Percentiles rank a stretch among this genome's conserved stretches.
These are phyloP conservation scores for Cryptococcus floricola DNA, from an alignment of 1,284 basidiomycete genomes.

Conservation along the genomic window DNA sequence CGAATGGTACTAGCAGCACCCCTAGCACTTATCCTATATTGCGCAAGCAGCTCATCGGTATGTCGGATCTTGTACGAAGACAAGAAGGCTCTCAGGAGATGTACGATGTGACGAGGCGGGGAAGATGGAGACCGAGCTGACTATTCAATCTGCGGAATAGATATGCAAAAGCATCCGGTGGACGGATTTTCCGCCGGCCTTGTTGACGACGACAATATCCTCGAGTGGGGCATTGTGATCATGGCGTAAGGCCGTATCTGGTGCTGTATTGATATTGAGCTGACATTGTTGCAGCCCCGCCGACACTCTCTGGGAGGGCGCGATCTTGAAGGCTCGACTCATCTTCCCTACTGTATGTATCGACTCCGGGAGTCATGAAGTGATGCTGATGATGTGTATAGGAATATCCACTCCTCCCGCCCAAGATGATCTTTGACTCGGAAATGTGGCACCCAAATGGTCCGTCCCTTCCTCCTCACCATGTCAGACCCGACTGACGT, in stretches of 20 bases:
- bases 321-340: constrained; percentile 82
- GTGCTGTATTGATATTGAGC: not conserved
- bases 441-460: constrained; percentile 99
- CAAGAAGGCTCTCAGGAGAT: not conserved
- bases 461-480: constrained; percentile 48
- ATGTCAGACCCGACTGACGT: not conserved
- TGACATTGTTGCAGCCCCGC: constrained; percentile 58
- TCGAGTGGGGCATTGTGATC: constrained; percentile 89
- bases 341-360: constrained; percentile 65
- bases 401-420: constrained; percentile 87
- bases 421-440: constrained; percentile 92
- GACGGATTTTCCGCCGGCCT: constrained; percentile 94
- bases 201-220: constrained; percentile 85
- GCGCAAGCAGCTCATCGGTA: constrained; percentile 65
- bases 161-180: constrained; percentile 82
- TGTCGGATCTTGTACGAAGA: constrained; percentile 7
- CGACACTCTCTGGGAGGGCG: constrained; percentile 90
- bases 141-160: constrained; percentile 38
- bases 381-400: constrained; percentile 5
- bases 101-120: too few relatives aligned
- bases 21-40: constrained; percentile 58
- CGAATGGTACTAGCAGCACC: constrained; percentile 16
- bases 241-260: constrained; percentile 65
- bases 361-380: not conserved
- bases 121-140: not conserved